Conservation (phyloP, 2,329 filamentous ascomycete genomes). For the Chaetomium globosum region DNA sequence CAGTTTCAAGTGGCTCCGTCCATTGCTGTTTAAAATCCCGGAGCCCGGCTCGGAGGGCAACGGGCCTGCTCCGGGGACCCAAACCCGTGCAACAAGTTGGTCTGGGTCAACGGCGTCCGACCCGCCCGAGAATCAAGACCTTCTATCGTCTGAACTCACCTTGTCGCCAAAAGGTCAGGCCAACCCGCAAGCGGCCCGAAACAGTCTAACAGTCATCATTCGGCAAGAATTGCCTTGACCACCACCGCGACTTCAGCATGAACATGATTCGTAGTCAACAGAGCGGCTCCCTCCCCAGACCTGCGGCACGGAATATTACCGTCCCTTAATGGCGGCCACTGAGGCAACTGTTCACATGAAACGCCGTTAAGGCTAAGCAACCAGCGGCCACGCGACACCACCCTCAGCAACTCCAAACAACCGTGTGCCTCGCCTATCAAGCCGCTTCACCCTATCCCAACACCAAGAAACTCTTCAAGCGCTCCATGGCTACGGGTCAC, state of each 20-base stretch:
- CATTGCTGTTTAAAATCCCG: constrained; percentile 24
- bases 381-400: constrained; percentile 2
- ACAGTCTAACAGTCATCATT: neutral
- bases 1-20: constrained; percentile 21
- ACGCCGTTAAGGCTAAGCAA: neutral
- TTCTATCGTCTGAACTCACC: constrained; percentile 10
- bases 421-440: neutral
- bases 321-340: neutral
- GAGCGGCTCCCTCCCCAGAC: neutral
- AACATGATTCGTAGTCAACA: neutral
- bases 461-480: neutral
- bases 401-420: neutral
- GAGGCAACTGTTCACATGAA: constrained; percentile 5
- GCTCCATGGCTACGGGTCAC: neutral
- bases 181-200: neutral
- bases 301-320: neutral
- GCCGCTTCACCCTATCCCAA: neutral
- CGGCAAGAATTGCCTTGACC: constrained; percentile 2
- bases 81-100: constrained; percentile 6
- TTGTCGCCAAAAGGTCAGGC: neutral
- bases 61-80: constrained; percentile 7
- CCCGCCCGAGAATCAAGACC: neutral
- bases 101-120: constrained; percentile 9
- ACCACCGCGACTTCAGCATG: neutral
- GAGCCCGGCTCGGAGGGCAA: constrained; percentile 2